Evolutionary conservation across 352 stramenopile genomes (phyloP).

Genomic region (Blastocystis sp.): DNA sequence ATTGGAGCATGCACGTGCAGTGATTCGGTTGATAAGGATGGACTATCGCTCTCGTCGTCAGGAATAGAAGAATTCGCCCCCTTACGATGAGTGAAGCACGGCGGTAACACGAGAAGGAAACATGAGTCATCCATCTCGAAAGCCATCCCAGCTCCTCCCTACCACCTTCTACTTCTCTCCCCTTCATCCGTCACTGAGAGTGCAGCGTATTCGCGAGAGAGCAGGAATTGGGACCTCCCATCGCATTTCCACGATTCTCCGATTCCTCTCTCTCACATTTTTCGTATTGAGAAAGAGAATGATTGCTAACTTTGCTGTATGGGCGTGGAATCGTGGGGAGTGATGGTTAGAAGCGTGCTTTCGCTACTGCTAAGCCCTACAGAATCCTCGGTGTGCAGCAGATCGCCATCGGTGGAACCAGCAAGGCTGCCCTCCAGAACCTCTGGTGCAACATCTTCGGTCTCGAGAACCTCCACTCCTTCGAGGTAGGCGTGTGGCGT

Average conservation of each 20-base stretch:
- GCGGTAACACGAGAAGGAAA: no score
- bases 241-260: constrained; percentile 28
- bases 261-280: background rate
- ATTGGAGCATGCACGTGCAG: background rate
- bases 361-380: constrained; percentile 80
- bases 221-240: background rate
- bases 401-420: constrained; percentile 89
- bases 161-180: background rate
- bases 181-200: no score
- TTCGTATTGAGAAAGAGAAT: background rate
- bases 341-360: constrained; percentile 60
- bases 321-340: background rate
- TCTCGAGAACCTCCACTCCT: constrained; percentile 76
- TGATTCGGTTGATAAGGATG: no score
- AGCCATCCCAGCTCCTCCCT: no score
- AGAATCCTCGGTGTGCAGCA: constrained; percentile 94
- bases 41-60: no score
- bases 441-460: constrained; percentile 86
- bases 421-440: constrained; percentile 85
- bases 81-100: no score
- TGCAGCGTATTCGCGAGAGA: no score
- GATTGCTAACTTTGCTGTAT: constrained; percentile 73
- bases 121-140: no score
- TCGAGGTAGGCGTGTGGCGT: constrained; percentile 9
- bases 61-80: no score